Evolutionary conservation across 148 eudicot genomes (phyloP).

Genomic region (Silene conica): DNA sequence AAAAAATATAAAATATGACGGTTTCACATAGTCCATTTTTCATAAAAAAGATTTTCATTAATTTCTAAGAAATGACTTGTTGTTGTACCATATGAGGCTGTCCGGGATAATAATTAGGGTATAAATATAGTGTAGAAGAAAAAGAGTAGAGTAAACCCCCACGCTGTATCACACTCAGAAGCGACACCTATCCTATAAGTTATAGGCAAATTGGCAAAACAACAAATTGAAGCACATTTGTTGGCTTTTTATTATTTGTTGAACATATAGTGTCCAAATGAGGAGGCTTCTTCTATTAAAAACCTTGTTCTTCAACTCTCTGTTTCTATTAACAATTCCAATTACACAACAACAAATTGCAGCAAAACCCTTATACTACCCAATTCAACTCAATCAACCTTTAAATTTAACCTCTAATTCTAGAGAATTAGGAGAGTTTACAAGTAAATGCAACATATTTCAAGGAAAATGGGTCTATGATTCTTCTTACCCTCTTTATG

Average conservation of each 20-base stretch:
- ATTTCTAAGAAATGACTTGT: too few relatives aligned
- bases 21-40: too few relatives aligned
- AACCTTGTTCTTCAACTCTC: constrained; percentile 29
- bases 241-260: background rate
- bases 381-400: background rate
- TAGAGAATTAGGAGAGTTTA: constrained; percentile 7
- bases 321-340: constrained; percentile 22
- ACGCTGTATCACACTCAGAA: too few relatives aligned
- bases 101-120: too few relatives aligned
- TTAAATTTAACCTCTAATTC: background rate
- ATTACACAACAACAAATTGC: constrained; percentile 15
- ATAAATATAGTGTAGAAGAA: too few relatives aligned
- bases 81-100: too few relatives aligned
- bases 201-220: too few relatives aligned
- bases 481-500: constrained; percentile 68
- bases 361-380: constrained; percentile 15
- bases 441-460: constrained; percentile 51
- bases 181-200: too few relatives aligned
- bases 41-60: too few relatives aligned
- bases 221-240: background rate
- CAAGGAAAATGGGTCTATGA: constrained; percentile 91
- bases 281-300: constrained; percentile 19
- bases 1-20: too few relatives aligned
- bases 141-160: too few relatives aligned
- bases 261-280: constrained; percentile 27